These are phyloP conservation scores for Colletotrichum tamarilloi DNA, from an alignment of 2,329 filamentous ascomycete genomes.

Conservation along the genomic window DNA sequence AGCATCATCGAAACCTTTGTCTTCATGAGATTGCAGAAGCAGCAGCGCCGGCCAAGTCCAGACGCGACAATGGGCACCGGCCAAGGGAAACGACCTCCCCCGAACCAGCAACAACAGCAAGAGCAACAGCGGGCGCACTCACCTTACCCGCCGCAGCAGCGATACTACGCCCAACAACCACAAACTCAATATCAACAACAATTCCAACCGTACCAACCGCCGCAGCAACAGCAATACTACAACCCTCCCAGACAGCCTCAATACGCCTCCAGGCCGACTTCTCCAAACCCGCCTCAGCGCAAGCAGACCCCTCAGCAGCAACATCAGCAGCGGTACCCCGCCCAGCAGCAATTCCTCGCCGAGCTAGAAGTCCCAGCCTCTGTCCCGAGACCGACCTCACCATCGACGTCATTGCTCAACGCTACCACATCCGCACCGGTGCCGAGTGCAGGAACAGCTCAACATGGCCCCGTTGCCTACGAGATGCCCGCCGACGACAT, in stretches of 20 bases:
- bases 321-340: neutral
- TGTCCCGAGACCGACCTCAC: conserved; percentile 11
- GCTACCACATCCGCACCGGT: neutral
- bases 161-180: conserved; percentile 15
- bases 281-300: neutral
- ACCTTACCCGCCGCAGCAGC: conserved; percentile 28
- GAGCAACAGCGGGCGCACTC: neutral
- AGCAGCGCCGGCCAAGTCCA: neutral
- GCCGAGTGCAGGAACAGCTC: neutral
- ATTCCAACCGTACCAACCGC: conserved; percentile 17
- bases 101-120: conserved; percentile 3
- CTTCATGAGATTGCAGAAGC: neutral
- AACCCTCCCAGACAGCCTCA: conserved; percentile 20
- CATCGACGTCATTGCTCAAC: neutral
- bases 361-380: conserved; percentile 27
- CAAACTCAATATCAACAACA: conserved; percentile 8
- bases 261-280: neutral
- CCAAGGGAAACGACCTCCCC: conserved; percentile 5
- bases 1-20: neutral
- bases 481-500: conserved; percentile 29
- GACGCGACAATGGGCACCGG: conserved; percentile 19
- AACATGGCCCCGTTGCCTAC: neutral
- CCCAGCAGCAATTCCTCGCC: conserved; percentile 32
- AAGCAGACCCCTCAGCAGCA: neutral
- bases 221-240: conserved; percentile 27